These are phyloP conservation scores for Hypoxylon intermedium DNA, from an alignment of 495 filamentous ascomycete species.

Conservation along the genomic window DNA sequence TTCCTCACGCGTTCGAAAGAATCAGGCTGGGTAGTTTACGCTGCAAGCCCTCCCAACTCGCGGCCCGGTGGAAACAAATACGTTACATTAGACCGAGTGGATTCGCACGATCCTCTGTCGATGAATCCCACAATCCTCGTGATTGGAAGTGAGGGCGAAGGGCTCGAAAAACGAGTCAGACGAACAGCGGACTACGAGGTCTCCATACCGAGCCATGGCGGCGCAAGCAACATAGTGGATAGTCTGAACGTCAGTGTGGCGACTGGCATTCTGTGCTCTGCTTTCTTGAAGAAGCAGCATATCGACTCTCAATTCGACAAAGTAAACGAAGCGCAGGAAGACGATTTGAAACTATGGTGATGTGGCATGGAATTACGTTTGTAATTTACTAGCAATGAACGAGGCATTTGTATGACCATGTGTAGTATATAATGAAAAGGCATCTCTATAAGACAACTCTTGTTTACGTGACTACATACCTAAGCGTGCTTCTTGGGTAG, in stretches of 20 bases:
- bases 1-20: conserved; percentile 72
- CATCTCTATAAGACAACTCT: neutral
- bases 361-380: neutral
- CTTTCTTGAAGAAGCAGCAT: conserved; percentile 50
- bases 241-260: conserved; percentile 90
- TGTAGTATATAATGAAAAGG: conserved; percentile 30
- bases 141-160: conserved; percentile 83
- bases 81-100: conserved; percentile 40
- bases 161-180: conserved; percentile 67
- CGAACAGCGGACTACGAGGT: conserved; percentile 67
- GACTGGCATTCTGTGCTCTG: conserved; percentile 74
- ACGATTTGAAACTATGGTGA: conserved; percentile 37
- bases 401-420: conserved; percentile 13
- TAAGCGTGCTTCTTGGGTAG: neutral
- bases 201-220: conserved; percentile 53
- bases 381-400: neutral
- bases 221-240: conserved; percentile 60
- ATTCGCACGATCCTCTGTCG: conserved; percentile 57
- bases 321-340: conserved; percentile 24
- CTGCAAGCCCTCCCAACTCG: conserved; percentile 66
- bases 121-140: conserved; percentile 76
- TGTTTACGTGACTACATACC: neutral
- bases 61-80: conserved; percentile 43
- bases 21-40: conserved; percentile 84
- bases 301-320: conserved; percentile 33